Evolutionary conservation across 2,329 filamentous ascomycete genomes (phyloP), one percentile per base, ranked within the genome.

Genomic region (Arthroderma sp.): DNA sequence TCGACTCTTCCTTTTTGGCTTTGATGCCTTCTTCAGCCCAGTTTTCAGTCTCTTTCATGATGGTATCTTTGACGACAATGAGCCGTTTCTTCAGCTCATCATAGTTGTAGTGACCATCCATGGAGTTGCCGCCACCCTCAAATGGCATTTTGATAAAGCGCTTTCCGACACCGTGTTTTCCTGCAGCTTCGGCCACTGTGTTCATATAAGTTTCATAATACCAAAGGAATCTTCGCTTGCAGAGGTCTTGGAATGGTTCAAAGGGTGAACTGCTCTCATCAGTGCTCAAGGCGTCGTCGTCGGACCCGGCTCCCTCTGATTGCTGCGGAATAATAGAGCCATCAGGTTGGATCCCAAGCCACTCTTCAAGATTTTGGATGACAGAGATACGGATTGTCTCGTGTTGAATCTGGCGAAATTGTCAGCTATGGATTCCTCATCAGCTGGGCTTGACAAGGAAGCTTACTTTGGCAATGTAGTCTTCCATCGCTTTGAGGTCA

Each of bases 171-270:
- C 74, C 73, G 45, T 81, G 75, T 52, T 84, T 77, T 28, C 68
- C 61, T 29, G 66, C 61, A 29, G 80, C 83, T 48, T 78, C 73
- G 33, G 78, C 71, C 42, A 94, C 80, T 1, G 81, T 74, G 3
- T 74, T 68, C 22, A 91, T 68, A 57, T 96, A 96, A 3, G 83
- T 83, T 52, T 93, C 83, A 61, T 85, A 94, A 65, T 96, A 96
- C 91, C 91, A 96, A 9, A 96, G 69, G 59, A 96, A 95, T 1
- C 88, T 79, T 33, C 83, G 80, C 64, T 96, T 96, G 71, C 83
- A 85, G 4, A 94, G 70, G 57, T 96, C 89, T 52, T 80, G 81
- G 67, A 96, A 96, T 0, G 87, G 85, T 52, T 94, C 83, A 61
- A 86, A 94, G 0, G 77, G 72, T 1, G 76, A 57, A 5, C 57